Percentiles rank a stretch among this genome's conserved stretches.
Conservation (phyloP, 257 asterid species). For the Linaria vulgaris region DNA sequence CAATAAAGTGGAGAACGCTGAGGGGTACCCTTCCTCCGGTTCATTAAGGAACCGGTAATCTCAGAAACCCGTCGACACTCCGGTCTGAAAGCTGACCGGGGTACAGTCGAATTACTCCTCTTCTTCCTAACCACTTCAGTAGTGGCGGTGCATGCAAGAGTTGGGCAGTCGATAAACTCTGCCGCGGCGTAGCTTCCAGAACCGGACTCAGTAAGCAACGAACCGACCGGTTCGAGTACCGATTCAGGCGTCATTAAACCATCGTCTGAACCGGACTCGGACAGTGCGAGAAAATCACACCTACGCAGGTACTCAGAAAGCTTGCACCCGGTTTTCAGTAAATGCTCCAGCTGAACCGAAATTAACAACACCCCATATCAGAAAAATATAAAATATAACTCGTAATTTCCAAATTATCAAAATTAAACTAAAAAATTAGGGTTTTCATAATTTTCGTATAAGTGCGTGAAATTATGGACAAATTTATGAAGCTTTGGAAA, state of each 20-base stretch:
- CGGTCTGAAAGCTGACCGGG: slow-evolving; percentile 37
- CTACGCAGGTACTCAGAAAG: slow-evolving; percentile 38
- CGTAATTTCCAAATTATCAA: neutral
- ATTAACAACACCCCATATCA: slow-evolving; percentile 19
- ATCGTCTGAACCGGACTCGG: slow-evolving; percentile 59
- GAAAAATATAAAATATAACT: neutral
- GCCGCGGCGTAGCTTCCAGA: slow-evolving; percentile 42
- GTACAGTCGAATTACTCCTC: slow-evolving; percentile 34
- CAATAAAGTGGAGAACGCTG: slow-evolving; percentile 70
- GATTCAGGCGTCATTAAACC: slow-evolving; percentile 71
- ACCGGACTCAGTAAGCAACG: slow-evolving; percentile 53
- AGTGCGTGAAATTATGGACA: too few relatives aligned
- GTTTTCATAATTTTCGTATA: neutral
- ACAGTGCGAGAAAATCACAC: slow-evolving; percentile 39
- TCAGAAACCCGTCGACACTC: slow-evolving; percentile 39
- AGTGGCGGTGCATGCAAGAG: slow-evolving; percentile 51
- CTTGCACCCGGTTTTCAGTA: slow-evolving; percentile 36
- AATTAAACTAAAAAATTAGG: neutral
- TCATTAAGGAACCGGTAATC: slow-evolving; percentile 39
- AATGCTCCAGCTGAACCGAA: slow-evolving; percentile 54
- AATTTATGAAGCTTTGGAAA: too few relatives aligned
- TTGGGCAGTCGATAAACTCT: slow-evolving; percentile 29
- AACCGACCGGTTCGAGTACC: slow-evolving; percentile 51
- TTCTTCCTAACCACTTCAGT: slow-evolving; percentile 55
- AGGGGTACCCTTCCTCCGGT: slow-evolving; percentile 89